Evolutionary conservation across 345 rosid species (phyloP).

Genomic region (Angophora floribunda): DNA sequence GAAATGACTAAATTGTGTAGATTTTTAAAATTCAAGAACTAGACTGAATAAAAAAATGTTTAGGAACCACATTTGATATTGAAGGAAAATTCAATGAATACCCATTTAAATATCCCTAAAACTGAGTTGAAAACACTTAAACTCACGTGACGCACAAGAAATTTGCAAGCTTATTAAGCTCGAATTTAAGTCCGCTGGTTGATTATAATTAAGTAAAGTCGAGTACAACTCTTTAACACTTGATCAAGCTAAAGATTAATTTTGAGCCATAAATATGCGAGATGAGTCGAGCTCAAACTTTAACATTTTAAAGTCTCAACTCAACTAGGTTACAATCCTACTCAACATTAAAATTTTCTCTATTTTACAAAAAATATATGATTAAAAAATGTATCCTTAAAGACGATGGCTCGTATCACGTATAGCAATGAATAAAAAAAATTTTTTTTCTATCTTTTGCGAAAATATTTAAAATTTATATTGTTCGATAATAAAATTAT

Average conservation of each 20-base stretch:
- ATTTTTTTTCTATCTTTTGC: too few species aligned
- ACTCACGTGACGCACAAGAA: neutral
- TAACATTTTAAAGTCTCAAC: neutral
- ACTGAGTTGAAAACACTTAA: neutral
- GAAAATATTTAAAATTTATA: too few species aligned
- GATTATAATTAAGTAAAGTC: neutral
- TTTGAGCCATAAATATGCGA: accelerated
- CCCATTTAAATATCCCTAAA: neutral
- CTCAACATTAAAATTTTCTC: accelerated
- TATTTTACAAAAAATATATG: accelerated
- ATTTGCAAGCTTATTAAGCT: neutral
- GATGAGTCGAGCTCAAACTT: neutral
- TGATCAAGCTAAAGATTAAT: neutral
- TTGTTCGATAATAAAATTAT: neutral
- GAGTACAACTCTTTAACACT: neutral
- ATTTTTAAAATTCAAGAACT: neutral
- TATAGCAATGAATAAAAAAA: neutral
- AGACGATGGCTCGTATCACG: neutral
- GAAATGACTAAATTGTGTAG: neutral
- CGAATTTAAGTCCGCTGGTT: neutral
- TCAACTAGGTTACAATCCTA: accelerated
- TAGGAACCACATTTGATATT: neutral
- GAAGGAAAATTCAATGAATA: neutral
- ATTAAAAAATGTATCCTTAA: neutral
- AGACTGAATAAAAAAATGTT: neutral